phyloP scores from a whole-genome alignment of 805 yeast species.

The Kregervanrija pseudodelftensis region DNA sequence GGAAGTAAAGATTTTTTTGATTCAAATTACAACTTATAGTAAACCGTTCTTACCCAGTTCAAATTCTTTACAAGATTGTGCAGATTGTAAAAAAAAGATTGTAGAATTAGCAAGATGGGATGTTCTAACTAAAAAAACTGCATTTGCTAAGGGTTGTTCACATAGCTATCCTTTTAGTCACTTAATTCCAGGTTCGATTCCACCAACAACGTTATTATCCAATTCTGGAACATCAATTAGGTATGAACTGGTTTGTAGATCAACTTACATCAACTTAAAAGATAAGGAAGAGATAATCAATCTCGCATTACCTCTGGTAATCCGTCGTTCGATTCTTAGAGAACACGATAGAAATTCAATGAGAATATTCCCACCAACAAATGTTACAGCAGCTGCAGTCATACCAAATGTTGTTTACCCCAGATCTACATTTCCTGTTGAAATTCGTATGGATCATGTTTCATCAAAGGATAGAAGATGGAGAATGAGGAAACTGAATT shows the following conservation, averaged over 20 bases:
- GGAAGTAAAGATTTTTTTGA: slow-evolving; percentile 54
- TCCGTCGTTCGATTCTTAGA: slow-evolving; percentile 69
- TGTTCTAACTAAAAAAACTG: slow-evolving; percentile 51
- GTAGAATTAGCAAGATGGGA: slow-evolving; percentile 85
- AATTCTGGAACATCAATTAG: slow-evolving; percentile 45
- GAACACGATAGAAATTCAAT: slow-evolving; percentile 83
- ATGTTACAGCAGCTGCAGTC: slow-evolving; percentile 77
- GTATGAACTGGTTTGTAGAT: slow-evolving; percentile 69
- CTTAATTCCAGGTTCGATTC: slow-evolving; percentile 78
- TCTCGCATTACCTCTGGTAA: slow-evolving; percentile 55
- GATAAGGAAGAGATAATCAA: slow-evolving; percentile 31
- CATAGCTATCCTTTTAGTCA: slow-evolving; percentile 93
- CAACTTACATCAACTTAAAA: slow-evolving; percentile 32
- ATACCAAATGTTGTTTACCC: slow-evolving; percentile 89
- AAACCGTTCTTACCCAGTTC: slow-evolving; percentile 61
- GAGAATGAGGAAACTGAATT: slow-evolving; percentile 83
- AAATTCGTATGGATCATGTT: slow-evolving; percentile 71
- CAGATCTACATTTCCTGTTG: slow-evolving; percentile 76
- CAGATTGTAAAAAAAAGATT: slow-evolving; percentile 45
- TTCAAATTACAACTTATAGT: slow-evolving; percentile 63
- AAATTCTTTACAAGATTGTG: slow-evolving; percentile 42
- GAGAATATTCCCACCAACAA: slow-evolving; percentile 94
- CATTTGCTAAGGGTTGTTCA: slow-evolving; percentile 51
- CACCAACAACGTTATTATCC: slow-evolving; percentile 70
- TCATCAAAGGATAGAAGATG: slow-evolving; percentile 58